Conservation (phyloP, 176 grass and related monocot genomes). For the Rhipidocladum racemiflorum region DNA sequence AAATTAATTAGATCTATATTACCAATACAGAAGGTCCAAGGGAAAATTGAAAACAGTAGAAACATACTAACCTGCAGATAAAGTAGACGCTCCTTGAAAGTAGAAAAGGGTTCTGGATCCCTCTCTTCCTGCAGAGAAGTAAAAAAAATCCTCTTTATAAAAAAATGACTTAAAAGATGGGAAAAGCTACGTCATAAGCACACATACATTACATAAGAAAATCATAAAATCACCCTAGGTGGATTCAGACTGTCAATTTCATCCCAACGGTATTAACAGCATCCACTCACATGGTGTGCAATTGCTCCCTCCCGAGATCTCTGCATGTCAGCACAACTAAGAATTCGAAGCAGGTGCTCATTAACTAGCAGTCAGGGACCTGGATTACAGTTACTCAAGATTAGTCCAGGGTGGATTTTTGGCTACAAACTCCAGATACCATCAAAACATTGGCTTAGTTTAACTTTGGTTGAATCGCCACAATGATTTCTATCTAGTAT, state of each 20-base stretch:
- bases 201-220: conserved; percentile 10
- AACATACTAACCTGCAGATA: conserved; percentile 77
- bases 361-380: conserved; percentile 1
- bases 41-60: not conserved
- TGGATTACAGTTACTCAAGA: conserved; percentile 4
- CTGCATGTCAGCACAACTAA: conserved; percentile 39
- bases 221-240: conserved; percentile 57
- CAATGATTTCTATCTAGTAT: not conserved
- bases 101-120: conserved; percentile 86
- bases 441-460: not conserved
- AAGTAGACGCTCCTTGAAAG: conserved; percentile 82
- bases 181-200: not conserved
- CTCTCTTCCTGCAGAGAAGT: conserved; percentile 64
- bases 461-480: not conserved
- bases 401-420: not conserved
- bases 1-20: conserved; percentile 31
- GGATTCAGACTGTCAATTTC: conserved; percentile 77
- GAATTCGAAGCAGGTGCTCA: not conserved
- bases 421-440: not conserved
- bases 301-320: conserved; percentile 64
- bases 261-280: conserved; percentile 59
- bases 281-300: conserved; percentile 67
- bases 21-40: conserved; percentile 6
- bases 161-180: conserved; percentile 1
- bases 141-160: conserved; percentile 33